These are phyloP conservation scores for Dioscorea cayenensis DNA, from an alignment of 116 monocot species.

Conservation along the genomic window DNA sequence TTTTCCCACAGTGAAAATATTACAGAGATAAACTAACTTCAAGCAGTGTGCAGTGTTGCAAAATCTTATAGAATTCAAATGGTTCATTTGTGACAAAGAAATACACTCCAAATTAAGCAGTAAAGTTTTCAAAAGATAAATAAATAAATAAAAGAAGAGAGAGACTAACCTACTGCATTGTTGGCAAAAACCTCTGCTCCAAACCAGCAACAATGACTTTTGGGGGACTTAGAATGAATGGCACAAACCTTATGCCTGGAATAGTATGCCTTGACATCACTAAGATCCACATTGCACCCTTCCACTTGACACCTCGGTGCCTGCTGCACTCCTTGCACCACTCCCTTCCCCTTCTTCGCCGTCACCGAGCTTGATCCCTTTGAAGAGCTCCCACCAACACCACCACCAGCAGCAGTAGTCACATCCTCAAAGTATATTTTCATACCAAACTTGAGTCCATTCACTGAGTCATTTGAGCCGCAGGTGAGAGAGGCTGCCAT, in stretches of 20 bases:
- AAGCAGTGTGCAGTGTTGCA: no score
- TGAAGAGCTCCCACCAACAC: slow-evolving; percentile 9
- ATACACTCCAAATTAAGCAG: no score
- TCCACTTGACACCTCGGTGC: slow-evolving; percentile 52
- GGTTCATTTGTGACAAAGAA: no score
- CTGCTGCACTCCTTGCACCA: slow-evolving; percentile 13
- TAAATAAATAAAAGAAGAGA: background rate
- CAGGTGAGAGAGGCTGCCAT: slow-evolving; percentile 5
- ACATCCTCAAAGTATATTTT: slow-evolving; percentile 62
- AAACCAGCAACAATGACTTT: slow-evolving; percentile 35
- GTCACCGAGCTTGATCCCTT: background rate
- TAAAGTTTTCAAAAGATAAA: background rate
- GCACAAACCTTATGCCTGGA: slow-evolving; percentile 51
- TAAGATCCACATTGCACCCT: slow-evolving; percentile 54
- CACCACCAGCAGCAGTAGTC: slow-evolving; percentile 7
- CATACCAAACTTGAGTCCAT: slow-evolving; percentile 64
- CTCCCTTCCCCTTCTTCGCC: slow-evolving; percentile 33
- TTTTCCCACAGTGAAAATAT: no score
- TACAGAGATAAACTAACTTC: no score
- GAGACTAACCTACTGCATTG: slow-evolving; percentile 47
- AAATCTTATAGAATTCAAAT: no score
- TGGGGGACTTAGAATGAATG: slow-evolving; percentile 41
- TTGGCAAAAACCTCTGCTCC: slow-evolving; percentile 54
- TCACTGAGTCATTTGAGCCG: slow-evolving; percentile 28
- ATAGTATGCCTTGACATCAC: slow-evolving; percentile 43